Conservation (phyloP, 441 rosid genomes). For the Arabidopsis lyrata region DNA sequence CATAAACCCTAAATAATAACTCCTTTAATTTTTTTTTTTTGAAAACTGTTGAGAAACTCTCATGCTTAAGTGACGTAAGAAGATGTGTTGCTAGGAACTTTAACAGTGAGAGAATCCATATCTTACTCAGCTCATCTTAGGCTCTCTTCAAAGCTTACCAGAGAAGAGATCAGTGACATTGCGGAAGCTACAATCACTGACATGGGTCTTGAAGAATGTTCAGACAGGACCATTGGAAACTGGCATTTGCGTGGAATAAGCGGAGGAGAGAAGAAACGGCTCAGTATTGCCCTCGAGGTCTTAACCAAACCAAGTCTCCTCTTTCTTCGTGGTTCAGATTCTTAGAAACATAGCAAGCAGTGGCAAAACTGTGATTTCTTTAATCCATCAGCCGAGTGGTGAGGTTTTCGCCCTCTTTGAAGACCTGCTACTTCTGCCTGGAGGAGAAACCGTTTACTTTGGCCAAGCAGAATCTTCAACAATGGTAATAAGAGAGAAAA, state of each 20-base stretch:
- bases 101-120: slow-evolving; percentile 85
- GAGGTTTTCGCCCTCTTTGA: slow-evolving; percentile 84
- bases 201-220: slow-evolving; percentile 87
- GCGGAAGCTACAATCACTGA: slow-evolving; percentile 70
- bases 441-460: slow-evolving; percentile 79
- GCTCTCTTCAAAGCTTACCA: slow-evolving; percentile 64
- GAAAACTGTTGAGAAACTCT: slow-evolving; percentile 8
- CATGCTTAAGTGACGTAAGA: slow-evolving; percentile 96
- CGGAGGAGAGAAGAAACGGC: slow-evolving; percentile 87
- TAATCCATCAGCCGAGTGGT: slow-evolving; percentile 94
- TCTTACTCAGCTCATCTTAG: slow-evolving; percentile 81
- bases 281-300: slow-evolving; percentile 80
- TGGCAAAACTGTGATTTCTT: slow-evolving; percentile 76
- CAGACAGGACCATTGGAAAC: slow-evolving; percentile 73
- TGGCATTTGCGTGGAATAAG: slow-evolving; percentile 96
- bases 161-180: slow-evolving; percentile 54
- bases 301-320: slow-evolving; percentile 73
- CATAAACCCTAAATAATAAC: not conserved
- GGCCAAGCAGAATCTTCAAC: slow-evolving; percentile 75
- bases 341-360: slow-evolving; percentile 65
- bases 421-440: slow-evolving; percentile 73
- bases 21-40: too few species aligned
- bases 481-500: slow-evolving; percentile 46
- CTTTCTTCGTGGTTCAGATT: slow-evolving; percentile 72
- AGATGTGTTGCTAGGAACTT: slow-evolving; percentile 73